Evolutionary conservation across 1,284 basidiomycete species (phyloP), one percentile per base, ranked within the genome.

Genomic region (Cryptococcus jaspeensis): DNA sequence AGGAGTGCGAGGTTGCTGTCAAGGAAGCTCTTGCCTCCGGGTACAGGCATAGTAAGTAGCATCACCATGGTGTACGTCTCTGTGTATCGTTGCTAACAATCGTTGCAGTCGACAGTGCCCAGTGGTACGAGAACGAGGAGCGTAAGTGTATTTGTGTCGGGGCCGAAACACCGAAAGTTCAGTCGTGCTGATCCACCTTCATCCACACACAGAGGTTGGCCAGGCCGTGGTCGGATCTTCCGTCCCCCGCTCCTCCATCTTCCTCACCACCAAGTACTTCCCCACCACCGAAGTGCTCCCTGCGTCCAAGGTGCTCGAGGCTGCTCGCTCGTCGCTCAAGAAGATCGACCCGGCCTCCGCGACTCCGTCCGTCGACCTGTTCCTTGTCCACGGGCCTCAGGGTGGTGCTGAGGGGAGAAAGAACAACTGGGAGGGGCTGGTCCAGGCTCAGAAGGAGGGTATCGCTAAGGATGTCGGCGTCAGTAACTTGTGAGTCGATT

Each of bases 391-490:
- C 25, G 57, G 53, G 18, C 53, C 57, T 7, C 52, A 46, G 32
- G 57, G 57, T n/a, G 57, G 57, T 37, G 43, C 48, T 25, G 28
- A 59, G 37, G 57, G 57, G 23, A 32, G 57, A n/a, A 39, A 36
- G 22, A 59, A 52, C 37, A 55, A 55, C 40, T 59, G 57, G 57
- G 50, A 48, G 32, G 57, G 52, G 8, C 56, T 69, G 23, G 59
- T 55, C 2, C 50, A 60, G 37, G 61, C 64, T 16, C 83, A 84
- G 63, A 75, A 79, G 42, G 82, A 80, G 20, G 87, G 88, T 0
- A 86, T 87, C 65, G 81, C 89, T 50, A 81, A 81, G 61, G 81
- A 81, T 18, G 84, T 90, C 18, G 87, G 89, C 3, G 88, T 90
- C 13, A 87, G 85, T 6, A 91, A 91, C 74, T 90, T 84, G 85